phyloP scores from a whole-genome alignment of 352 stramenopile genomes.

The Pythium chondricola region DNA sequence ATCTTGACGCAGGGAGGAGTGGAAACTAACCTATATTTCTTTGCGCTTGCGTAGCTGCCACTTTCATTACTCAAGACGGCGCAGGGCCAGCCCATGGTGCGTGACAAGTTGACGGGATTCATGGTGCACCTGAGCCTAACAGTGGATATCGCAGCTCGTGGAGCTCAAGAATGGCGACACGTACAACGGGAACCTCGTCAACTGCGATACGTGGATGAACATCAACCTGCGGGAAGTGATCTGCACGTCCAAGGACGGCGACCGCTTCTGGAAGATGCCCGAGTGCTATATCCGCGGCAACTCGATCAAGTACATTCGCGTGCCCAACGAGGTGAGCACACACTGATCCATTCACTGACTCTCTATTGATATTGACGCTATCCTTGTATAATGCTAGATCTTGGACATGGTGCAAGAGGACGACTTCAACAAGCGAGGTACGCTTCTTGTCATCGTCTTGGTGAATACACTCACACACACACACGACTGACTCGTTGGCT shows the following conservation, averaged over 20 bases:
- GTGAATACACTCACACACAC: too few species aligned
- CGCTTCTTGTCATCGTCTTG: too few species aligned
- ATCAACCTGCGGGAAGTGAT: conserved; percentile 99
- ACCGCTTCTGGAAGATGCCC: conserved; percentile 97
- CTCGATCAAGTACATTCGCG: conserved; percentile 98
- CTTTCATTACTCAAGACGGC: conserved; percentile 95
- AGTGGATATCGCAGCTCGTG: conserved; percentile 71
- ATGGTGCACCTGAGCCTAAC: not conserved
- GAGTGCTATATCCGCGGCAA: conserved; percentile 98
- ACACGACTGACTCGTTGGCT: too few species aligned
- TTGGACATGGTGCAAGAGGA: conserved; percentile 95
- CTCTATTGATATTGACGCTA: not conserved
- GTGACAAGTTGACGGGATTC: too few species aligned
- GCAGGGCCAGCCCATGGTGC: conserved; percentile 91
- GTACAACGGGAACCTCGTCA: conserved; percentile 97
- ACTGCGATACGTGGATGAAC: conserved; percentile 99
- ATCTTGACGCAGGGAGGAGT: not conserved
- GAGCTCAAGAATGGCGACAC: conserved; percentile 99
- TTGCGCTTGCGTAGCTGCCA: conserved; percentile 88
- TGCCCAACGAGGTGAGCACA: conserved; percentile 94
- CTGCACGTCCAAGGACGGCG: conserved; percentile 96
- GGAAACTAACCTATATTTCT: too few species aligned
- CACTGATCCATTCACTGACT: too few species aligned
- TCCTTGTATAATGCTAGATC: conserved; percentile 33
- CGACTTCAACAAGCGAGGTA: conserved; percentile 81